Conservation (phyloP, 495 filamentous ascomycete species). For the Penicillium chermesinum region DNA sequence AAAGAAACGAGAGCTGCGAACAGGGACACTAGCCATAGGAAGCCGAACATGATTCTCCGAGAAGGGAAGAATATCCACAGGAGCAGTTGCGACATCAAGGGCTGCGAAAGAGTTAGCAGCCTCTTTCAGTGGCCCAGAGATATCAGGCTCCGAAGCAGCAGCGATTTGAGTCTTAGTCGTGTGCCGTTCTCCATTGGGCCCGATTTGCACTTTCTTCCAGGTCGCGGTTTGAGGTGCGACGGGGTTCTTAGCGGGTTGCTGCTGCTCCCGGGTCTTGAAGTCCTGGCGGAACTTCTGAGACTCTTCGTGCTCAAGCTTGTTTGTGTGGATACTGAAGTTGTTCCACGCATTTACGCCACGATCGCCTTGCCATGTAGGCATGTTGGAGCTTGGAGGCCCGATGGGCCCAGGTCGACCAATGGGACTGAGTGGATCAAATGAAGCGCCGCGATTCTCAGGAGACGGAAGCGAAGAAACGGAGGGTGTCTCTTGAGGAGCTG, state of each 20-base stretch:
- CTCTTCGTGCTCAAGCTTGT: slow-evolving; percentile 41
- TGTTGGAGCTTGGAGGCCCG: slow-evolving; percentile 44
- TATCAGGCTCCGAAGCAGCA: neutral
- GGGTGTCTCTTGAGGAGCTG: slow-evolving; percentile 28
- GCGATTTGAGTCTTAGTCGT: neutral
- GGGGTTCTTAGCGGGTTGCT: neutral
- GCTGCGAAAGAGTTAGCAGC: slow-evolving; percentile 29
- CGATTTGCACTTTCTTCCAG: slow-evolving; percentile 55
- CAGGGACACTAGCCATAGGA: slow-evolving; percentile 33
- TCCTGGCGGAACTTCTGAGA: slow-evolving; percentile 26
- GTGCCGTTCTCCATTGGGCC: slow-evolving; percentile 19
- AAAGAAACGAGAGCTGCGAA: slow-evolving; percentile 67
- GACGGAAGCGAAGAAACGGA: slow-evolving; percentile 31
- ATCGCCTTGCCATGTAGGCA: slow-evolving; percentile 32
- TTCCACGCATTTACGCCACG: slow-evolving; percentile 45
- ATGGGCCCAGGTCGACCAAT: slow-evolving; percentile 47
- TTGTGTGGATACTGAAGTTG: slow-evolving; percentile 39
- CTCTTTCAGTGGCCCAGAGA: neutral
- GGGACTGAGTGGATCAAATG: slow-evolving; percentile 34
- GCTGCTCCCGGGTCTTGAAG: slow-evolving; percentile 44
- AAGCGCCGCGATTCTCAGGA: slow-evolving; percentile 32
- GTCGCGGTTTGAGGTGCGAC: neutral
- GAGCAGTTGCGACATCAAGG: slow-evolving; percentile 24
- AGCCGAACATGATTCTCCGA: slow-evolving; percentile 28
- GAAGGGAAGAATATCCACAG: slow-evolving; percentile 34